Evolutionary conservation across 768 basidiomycete species (phyloP).

Genomic region (Collybia sordida): DNA sequence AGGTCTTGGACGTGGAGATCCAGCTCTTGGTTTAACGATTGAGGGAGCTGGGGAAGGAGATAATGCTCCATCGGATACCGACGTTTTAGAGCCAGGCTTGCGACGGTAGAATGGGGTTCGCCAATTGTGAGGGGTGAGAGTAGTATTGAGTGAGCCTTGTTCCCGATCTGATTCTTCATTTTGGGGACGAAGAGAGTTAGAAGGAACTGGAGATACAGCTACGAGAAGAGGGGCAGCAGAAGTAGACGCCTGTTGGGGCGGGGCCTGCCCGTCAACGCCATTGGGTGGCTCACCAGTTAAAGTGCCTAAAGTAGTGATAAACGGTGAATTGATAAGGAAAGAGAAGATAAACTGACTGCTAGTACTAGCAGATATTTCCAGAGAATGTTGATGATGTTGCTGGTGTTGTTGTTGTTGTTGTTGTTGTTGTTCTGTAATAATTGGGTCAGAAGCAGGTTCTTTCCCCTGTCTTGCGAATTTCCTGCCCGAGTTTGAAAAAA

Average conservation of each 20-base stretch:
- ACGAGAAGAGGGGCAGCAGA: constrained; percentile 12
- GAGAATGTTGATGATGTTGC: constrained; percentile 18
- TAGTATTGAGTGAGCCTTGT: constrained; percentile 39
- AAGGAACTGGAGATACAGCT: constrained; percentile 12
- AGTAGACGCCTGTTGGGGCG: constrained; percentile 10
- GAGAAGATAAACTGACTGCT: constrained; percentile 18
- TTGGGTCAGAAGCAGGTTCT: too few relatives aligned
- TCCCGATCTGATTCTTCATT: constrained; percentile 33
- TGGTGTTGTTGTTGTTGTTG: too few relatives aligned
- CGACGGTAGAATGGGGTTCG: constrained; percentile 46
- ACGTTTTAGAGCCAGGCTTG: constrained; percentile 32
- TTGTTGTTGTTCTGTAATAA: too few relatives aligned
- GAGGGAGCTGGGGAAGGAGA: constrained; percentile 31
- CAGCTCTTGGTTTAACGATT: constrained; percentile 25
- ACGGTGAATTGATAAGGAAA: not conserved
- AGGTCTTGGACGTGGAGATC: constrained; percentile 12
- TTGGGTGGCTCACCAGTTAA: constrained; percentile 16
- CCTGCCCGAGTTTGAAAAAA: constrained; percentile 25
- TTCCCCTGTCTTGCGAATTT: constrained; percentile 21
- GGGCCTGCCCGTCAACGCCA: constrained; percentile 20
- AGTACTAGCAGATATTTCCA: constrained; percentile 23
- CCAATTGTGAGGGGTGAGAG: constrained; percentile 34
- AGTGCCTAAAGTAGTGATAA: constrained; percentile 15
- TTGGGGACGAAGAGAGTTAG: constrained; percentile 14
- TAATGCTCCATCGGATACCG: constrained; percentile 31